Evolutionary conservation across 495 filamentous ascomycete genomes (phyloP).

Genomic region (Xylaria cubensis): DNA sequence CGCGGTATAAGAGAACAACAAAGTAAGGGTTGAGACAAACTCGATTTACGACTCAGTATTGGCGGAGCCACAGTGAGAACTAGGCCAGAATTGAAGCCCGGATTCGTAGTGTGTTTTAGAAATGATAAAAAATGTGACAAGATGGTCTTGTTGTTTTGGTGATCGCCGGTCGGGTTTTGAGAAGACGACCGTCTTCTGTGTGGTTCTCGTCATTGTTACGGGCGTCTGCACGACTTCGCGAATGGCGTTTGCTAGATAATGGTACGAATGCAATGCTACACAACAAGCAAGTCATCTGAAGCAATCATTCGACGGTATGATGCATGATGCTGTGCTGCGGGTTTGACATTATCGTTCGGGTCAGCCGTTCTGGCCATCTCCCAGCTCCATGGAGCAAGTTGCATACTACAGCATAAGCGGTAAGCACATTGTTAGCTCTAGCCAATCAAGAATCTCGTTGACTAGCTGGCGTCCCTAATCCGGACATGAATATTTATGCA

Average conservation of each 20-base stretch:
- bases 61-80: constrained; percentile 8
- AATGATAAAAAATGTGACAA: constrained; percentile 6
- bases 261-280: constrained; percentile 11
- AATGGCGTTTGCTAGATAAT: constrained; percentile 1
- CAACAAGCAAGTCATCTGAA: constrained; percentile 6
- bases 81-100: not conserved
- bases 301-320: constrained; percentile 20
- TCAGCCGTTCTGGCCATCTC: not conserved
- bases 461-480: constrained; percentile 17
- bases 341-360: not conserved
- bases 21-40: not conserved
- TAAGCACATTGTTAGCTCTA: not conserved
- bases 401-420: constrained; percentile 4
- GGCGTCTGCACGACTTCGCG: constrained; percentile 5
- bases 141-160: not conserved
- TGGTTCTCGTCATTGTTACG: constrained; percentile 14
- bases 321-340: constrained; percentile 22
- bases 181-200: not conserved
- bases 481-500: constrained; percentile 22
- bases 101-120: not conserved
- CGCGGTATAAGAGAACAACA: not conserved
- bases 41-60: not conserved
- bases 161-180: not conserved
- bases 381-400: constrained; percentile 3
- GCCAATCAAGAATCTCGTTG: not conserved